A percentile compares a stretch with the other conserved stretches of the same genome.
Conservation (phyloP, 805 yeast species). For the Wickerhamomyces strasburgensis region DNA sequence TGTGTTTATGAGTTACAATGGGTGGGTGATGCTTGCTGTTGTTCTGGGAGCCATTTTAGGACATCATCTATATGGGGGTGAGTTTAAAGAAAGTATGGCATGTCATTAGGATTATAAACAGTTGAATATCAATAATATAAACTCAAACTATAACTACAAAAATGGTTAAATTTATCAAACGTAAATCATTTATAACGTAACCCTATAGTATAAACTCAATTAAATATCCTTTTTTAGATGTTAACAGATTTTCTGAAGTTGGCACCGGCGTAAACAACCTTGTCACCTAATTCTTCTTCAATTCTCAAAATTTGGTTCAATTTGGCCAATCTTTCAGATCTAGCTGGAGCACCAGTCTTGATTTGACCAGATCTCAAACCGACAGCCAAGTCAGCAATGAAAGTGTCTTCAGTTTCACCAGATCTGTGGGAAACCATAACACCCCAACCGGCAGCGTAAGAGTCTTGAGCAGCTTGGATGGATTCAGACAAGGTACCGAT, state of each 20-base stretch:
- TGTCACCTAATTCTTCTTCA: constrained; percentile 97
- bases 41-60: constrained; percentile 71
- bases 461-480: constrained; percentile 92
- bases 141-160: too few species aligned
- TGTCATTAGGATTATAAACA: too few species aligned
- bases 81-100: constrained; percentile 22
- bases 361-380: constrained; percentile 98
- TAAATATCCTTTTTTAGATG: too few species aligned
- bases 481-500: constrained; percentile 96
- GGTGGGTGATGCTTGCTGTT: constrained; percentile 77
- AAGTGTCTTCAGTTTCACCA: constrained; percentile 99
- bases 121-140: too few species aligned
- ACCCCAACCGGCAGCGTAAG: constrained; percentile 97
- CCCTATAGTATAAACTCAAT: too few species aligned
- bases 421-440: constrained; percentile 99
- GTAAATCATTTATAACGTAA: too few species aligned
- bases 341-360: constrained; percentile 99
- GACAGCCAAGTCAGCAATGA: constrained; percentile 95
- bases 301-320: constrained; percentile 97
- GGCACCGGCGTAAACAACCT: constrained; percentile 93
- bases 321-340: constrained; percentile 99
- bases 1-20: constrained; percentile 81
- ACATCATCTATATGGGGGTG: constrained; percentile 51
- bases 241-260: constrained; percentile 60
- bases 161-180: too few species aligned